A percentile compares a stretch with the other conserved stretches of the same genome.
phyloP scores from a whole-genome alignment of 306 rosid genomes.

The Casuarina cunninghamiana region DNA sequence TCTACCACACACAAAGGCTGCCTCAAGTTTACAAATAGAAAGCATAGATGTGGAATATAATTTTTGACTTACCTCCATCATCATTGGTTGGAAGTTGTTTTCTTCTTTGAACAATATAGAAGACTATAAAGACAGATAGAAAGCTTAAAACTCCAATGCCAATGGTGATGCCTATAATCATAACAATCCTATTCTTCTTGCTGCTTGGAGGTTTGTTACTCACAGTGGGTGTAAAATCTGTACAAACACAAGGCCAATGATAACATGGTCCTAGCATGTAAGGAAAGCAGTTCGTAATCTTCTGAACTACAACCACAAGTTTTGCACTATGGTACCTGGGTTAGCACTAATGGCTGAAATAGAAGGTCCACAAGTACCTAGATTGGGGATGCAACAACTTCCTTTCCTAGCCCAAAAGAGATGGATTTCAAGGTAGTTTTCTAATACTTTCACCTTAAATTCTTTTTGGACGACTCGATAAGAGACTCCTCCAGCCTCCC shows the following conservation, averaged over 20 bases:
- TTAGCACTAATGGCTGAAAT: slow-evolving; percentile 18
- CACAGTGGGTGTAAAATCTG: slow-evolving; percentile 62
- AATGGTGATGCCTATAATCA: slow-evolving; percentile 55
- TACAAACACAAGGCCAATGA: slow-evolving; percentile 16
- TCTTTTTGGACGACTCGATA: slow-evolving; percentile 31
- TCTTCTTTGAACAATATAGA: slow-evolving; percentile 26
- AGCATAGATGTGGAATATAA: not conserved
- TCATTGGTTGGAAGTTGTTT: slow-evolving; percentile 27
- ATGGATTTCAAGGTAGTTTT: slow-evolving; percentile 41
- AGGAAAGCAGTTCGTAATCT: not conserved
- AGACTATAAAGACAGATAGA: slow-evolving; percentile 31
- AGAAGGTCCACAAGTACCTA: slow-evolving; percentile 17
- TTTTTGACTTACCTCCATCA: slow-evolving; percentile 51
- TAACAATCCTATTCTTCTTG: slow-evolving; percentile 44
- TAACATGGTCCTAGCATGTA: not conserved
- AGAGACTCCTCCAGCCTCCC: slow-evolving; percentile 56
- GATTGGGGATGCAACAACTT: slow-evolving; percentile 27
- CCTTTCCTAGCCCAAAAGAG: slow-evolving; percentile 34
- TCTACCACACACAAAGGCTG: not conserved
- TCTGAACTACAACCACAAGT: not conserved
- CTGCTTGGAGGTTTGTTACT: slow-evolving; percentile 52
- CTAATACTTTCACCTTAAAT: slow-evolving; percentile 44
- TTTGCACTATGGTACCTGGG: not conserved
- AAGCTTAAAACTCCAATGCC: slow-evolving; percentile 55
- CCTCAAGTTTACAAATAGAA: not conserved